These are phyloP conservation scores for Malus hybrid DNA, from an alignment of 331 rosid genomes.

Conservation along the genomic window DNA sequence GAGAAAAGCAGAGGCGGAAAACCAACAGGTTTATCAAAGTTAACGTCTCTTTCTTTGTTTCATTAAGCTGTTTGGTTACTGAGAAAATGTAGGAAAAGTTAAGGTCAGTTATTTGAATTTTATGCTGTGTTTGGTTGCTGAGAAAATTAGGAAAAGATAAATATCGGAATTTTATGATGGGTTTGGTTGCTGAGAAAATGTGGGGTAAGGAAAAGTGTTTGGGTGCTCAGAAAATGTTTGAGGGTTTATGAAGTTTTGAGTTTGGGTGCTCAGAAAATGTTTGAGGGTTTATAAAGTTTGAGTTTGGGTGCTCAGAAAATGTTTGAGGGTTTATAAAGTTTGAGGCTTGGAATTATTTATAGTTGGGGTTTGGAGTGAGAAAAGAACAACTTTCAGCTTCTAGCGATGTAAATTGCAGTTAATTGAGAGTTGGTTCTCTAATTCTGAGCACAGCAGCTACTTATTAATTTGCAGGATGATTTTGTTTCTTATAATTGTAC, in stretches of 20 bases:
- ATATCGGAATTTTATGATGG: neutral
- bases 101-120: neutral
- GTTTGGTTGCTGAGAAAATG: neutral
- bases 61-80: neutral
- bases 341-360: neutral
- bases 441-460: neutral
- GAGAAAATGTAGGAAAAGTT: too few relatives aligned
- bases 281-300: too few relatives aligned
- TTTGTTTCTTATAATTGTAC: neutral
- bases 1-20: conserved; percentile 28
- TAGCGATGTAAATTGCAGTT: neutral
- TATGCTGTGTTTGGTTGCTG: conserved; percentile 1
- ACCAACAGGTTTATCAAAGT: conserved; percentile 27
- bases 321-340: neutral
- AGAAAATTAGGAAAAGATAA: neutral
- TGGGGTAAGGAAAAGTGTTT: neutral
- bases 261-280: conserved; percentile 2
- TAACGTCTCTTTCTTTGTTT: neutral
- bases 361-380: too few relatives aligned
- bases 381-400: too few relatives aligned
- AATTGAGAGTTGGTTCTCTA: neutral
- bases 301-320: conserved; percentile 3
- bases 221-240: neutral
- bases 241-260: too few relatives aligned
- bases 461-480: neutral